Evolutionary conservation across 2,329 filamentous ascomycete genomes (phyloP).

Genomic region (Exophiala bonariae): DNA sequence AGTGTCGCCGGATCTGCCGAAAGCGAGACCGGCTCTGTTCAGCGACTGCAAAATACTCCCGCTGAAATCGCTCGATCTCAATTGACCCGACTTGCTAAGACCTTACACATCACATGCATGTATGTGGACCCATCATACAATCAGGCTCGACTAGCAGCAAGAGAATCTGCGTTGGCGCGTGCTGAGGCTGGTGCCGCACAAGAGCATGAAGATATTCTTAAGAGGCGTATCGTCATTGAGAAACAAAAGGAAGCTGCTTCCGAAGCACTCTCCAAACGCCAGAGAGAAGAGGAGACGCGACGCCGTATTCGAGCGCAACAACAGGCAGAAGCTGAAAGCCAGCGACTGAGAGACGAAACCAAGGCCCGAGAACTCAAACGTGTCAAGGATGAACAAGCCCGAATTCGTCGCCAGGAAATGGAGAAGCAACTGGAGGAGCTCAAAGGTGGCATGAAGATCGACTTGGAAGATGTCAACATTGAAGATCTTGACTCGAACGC

Average conservation of each 20-base stretch:
- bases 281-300: constrained; percentile 87
- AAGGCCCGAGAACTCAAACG: constrained; percentile 85
- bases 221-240: constrained; percentile 86
- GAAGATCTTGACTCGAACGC: constrained; percentile 85
- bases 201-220: constrained; percentile 82
- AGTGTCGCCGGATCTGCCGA: constrained; percentile 85
- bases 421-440: constrained; percentile 91
- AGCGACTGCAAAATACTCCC: constrained; percentile 94
- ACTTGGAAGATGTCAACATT: constrained; percentile 69
- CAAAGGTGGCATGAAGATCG: constrained; percentile 85
- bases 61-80: constrained; percentile 97
- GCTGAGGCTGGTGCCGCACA: constrained; percentile 86
- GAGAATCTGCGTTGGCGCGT: constrained; percentile 75
- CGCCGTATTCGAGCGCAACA: constrained; percentile 86
- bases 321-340: constrained; percentile 83
- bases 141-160: constrained; percentile 74
- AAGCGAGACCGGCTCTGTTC: constrained; percentile 77
- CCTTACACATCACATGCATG: constrained; percentile 89
- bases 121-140: constrained; percentile 92
- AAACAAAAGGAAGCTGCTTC: constrained; percentile 97
- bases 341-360: constrained; percentile 87
- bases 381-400: constrained; percentile 81
- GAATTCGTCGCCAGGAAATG: constrained; percentile 87
- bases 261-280: constrained; percentile 80
- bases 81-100: constrained; percentile 85